Base-by-base conservation (phyloP, 257 asterid species). In the Cordia subcordata region DNA sequence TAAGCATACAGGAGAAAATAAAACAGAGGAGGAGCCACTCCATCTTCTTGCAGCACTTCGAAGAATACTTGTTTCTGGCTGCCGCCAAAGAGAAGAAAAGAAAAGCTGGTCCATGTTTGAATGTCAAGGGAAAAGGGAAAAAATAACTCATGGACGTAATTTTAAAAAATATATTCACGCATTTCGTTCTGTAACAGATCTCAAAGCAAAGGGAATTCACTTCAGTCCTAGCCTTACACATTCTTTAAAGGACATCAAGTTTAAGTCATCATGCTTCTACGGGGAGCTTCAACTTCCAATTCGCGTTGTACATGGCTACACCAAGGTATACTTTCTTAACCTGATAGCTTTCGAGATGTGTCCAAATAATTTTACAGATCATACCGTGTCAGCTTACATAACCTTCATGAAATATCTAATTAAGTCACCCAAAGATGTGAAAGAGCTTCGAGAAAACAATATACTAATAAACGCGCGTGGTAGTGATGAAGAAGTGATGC, bases 181-280 rank as follows among this genome's bases (percentile, higher is more conserved):
- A 5, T 75, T 61, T 52, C 58, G 64, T 21, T 52, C 77, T 0
- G 77, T 49, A 6, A 66, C 73, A 9, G 71, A 75, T 5, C 66
- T 79, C 39, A 75, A 66, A 52, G 68, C 68, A n/a, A 79, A 79
- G 40, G 81, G 81, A 11, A 79, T 79, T 27, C 49, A 69, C 21
- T 59, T 69, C 37, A 21, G 46, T 0, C 70, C 72, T 5, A 63
- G 70, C 49, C 12, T 27, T 0, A 51, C 33, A 1, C 12, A 44
- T 5, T 71, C 74, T 14, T n/a, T 66, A 16, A 66, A 5, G 58
- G 58, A 58, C 8, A 61, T 63, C 33, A 54, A 16, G 10, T 72
- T 75, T 63, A 35, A 49, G 22, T 53, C 72, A 5, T 22, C 40
- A 4, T 49, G 35, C 51, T 47, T 68, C 65, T 62, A 49, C 11